Conservation (phyloP, 345 rosid species). For the Geranium brycei region DNA sequence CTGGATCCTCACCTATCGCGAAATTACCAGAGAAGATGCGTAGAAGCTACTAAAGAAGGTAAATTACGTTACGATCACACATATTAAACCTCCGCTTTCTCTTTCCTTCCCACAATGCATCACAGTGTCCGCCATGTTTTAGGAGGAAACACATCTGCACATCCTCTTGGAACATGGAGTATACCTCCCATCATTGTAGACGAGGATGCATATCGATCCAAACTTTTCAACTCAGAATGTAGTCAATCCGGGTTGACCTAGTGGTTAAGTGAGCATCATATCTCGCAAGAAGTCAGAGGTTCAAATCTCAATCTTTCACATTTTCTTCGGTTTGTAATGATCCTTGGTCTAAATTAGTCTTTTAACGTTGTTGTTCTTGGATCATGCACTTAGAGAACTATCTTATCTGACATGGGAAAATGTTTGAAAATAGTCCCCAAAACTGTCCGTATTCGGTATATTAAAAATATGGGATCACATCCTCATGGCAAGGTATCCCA, state of each 20-base stretch:
- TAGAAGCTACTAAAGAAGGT: constrained; percentile 89
- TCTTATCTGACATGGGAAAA: no score
- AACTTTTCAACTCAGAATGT: constrained; percentile 1
- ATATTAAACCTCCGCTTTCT: background rate
- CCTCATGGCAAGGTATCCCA: no score
- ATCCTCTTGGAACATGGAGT: constrained; percentile 69
- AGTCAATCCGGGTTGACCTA: background rate
- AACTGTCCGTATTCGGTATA: no score
- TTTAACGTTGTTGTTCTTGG: no score
- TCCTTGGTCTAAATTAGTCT: no score
- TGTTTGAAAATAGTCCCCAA: no score
- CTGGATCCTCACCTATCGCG: constrained; percentile 52
- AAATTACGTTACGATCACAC: constrained; percentile 2
- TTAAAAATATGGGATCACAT: no score
- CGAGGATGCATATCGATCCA: constrained; percentile 43
- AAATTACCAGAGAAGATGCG: constrained; percentile 59
- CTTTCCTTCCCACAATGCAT: background rate
- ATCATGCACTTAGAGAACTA: no score
- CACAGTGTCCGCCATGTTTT: background rate
- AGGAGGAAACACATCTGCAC: constrained; percentile 55
- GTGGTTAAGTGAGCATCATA: no score
- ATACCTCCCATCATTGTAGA: constrained; percentile 52
- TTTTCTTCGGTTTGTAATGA: no score
- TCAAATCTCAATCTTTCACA: no score
- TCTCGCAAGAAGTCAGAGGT: no score